Base-by-base conservation (phyloP, 2,329 filamentous ascomycete species). In the Ophiostoma sp. region DNA sequence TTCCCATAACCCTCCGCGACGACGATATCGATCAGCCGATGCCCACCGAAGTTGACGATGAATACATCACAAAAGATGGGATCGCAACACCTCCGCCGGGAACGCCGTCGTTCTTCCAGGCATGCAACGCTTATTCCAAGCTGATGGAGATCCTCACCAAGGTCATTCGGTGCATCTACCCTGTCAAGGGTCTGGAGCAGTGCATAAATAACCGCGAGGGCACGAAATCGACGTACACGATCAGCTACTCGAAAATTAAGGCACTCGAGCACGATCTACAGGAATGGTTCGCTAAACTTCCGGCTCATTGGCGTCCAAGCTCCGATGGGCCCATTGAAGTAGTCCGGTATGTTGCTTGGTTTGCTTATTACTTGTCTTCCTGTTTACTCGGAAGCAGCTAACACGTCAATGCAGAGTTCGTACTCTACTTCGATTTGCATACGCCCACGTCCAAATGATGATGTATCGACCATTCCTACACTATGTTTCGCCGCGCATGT, bases 381-480 rank as follows among this genome's bases (percentile, higher is more conserved):
- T 5, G 20, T n/a, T 48, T 20, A n/a, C 17, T 7, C 20, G 3
- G 10, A 31, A 4, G 17, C 5, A 20, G 13, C 35, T 65, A 11
- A 65, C 52, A 13, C 20, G 35, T 13, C 23, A n/a, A n/a, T n/a
- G 31, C 62, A 65, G 62, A 4, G 83, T 88, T n/a, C 91, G 92
- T 72, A 92, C 93, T 73, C 82, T 94, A 33, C 82, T 95, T 27
- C 85, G 91, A 48, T 89, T 95, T 78, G 87, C 89, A n/a, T 94
- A 91, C 77, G 90, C 90, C 1, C 91, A 94, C 76, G 90, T 93
- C 5, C 92, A 94, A 76, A 89, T 95, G 78, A 88, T 95, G 76
- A 81, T 95, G 1, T 95, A 95, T 76, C 84, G 92, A 23, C 92
- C 92, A 0, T 95, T 95, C 77, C 80, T 95, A 15, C 92, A 95